Conservation (phyloP, 2,329 filamentous ascomycete genomes). For the Venturia aucupariae region DNA sequence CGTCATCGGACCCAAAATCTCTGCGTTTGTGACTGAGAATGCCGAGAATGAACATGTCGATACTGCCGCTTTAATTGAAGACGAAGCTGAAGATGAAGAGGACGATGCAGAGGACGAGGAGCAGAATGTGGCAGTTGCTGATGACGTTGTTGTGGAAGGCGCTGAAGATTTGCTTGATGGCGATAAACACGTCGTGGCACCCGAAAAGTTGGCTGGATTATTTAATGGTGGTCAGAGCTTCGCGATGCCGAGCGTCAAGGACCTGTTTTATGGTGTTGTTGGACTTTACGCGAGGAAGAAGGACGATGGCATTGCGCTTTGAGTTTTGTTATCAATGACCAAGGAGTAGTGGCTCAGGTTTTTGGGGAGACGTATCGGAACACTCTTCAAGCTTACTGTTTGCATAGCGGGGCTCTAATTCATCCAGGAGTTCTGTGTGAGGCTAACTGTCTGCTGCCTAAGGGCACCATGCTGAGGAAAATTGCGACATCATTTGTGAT, state of each 20-base stretch:
- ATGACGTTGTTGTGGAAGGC: slow-evolving; percentile 21
- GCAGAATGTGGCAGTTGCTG: not conserved
- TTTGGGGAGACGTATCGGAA: not conserved
- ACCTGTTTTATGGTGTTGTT: slow-evolving; percentile 66
- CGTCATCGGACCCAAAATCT: slow-evolving; percentile 26
- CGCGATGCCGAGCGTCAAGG: slow-evolving; percentile 61
- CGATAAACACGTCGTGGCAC: slow-evolving; percentile 52
- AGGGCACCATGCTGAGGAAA: no score
- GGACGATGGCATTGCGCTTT: not conserved
- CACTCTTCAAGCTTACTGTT: not conserved
- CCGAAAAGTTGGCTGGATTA: slow-evolving; percentile 59
- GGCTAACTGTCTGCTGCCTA: not conserved
- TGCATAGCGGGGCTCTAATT: not conserved
- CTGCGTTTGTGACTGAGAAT: not conserved
- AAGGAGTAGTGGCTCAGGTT: not conserved
- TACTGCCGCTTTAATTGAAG: not conserved
- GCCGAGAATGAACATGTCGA: not conserved
- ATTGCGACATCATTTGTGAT: no score
- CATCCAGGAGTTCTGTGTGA: not conserved
- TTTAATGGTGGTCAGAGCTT: slow-evolving; percentile 63
- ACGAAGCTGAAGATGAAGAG: not conserved
- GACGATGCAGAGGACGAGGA: slow-evolving; percentile 7
- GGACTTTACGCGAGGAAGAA: slow-evolving; percentile 51
- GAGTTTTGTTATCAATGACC: not conserved
- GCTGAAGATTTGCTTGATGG: slow-evolving; percentile 32